Evolutionary conservation across 176 grass and related monocot genomes (phyloP), one percentile per base, ranked within the genome.

Genomic region (Juncus effusus): DNA sequence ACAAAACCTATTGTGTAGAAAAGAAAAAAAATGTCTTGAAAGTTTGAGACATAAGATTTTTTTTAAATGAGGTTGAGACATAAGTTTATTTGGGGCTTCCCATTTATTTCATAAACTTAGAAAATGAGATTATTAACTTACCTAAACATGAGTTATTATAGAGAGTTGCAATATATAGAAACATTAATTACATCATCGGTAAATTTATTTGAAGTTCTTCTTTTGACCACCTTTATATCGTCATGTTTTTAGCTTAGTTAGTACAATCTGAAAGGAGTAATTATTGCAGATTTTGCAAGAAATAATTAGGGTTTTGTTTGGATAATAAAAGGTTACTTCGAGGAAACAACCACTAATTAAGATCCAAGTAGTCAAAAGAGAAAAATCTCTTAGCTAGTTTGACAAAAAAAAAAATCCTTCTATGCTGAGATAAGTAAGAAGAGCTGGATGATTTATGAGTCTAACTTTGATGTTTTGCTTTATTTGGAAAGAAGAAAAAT

Each of bases 301-400:
- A 37, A 13, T 50, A 65, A 67, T 67, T 53, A 67, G 16, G 45
- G 45, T 50, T 28, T 28, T 28, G 19, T 28, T 68, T 13, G 0
- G 64, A 47, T 6, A 47, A 47, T 47, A 5, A 47, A 47, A 47
- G 44, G 44, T 47, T 47, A 47, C 62, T 2, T 67, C 15, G 13
- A 50, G 16, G 50, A 67, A 35, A 41, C 16, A 62, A 62, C 5
- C 59, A 62, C 59, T 62, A 40, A 40, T 12, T 4, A 40, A 11
- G 3, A 42, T 3, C 10, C 38, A 41, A 63, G 40, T 36, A 69
- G 65, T 69, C 49, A 55, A 69, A 69, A 40, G 4, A 13, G 8
- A 55, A 40, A 54, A 40, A 55, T 69, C 35, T 39, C n/a, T 69
- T 47, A 47, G 19, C 19, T 0, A 69, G 14, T 40, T 55, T 69